Evolutionary conservation across 129 eudicot species (phyloP), one percentile per base, ranked within the genome.

Genomic region (Glebionis coronaria): DNA sequence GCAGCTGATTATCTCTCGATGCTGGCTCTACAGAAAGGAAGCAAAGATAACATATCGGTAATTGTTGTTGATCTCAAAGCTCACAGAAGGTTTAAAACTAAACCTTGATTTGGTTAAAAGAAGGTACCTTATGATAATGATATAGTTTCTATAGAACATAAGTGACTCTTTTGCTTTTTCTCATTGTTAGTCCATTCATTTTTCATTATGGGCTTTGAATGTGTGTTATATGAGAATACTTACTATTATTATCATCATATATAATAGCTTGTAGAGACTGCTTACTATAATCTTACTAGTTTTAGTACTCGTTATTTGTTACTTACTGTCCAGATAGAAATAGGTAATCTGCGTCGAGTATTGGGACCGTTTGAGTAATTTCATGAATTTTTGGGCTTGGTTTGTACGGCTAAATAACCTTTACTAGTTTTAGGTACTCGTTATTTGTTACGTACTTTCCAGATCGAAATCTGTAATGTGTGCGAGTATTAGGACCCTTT

Each of bases 41-140:
- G 94, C 86, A 82, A 82, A 38, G 97, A 90, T 58, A 90, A 90
- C 18, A 78, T 90, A 12, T 90, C 97, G 9, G 87, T 90, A 42
- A 86, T 90, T 56, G 97, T 90, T 60, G 88, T 90, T 73, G 95
- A 90, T 71, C 79, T 90, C 70, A 90, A 90, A 79, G 67, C 97
- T 56, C 94, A 81, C 58, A 90, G 97, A 76, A 90, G 84, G 83
- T 79, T 86, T 63, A 90, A 90, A 82, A 78, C 59, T 64, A 90
- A 89, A 81, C 56, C 93, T 70, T 85, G 81, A 85, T 61, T 25
- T 16, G 19, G 27, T 45, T 70, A 44, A 16, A 54, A 8, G 0
- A 15, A 8, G 25, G 27, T 27, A 25, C 21, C 20, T 57, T 12
- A 57, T 73, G 16, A 77, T 71, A 51, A 60, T 75, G 68, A 69